Conservation (phyloP, 345 rosid species). For the Nasturtium officinale region DNA sequence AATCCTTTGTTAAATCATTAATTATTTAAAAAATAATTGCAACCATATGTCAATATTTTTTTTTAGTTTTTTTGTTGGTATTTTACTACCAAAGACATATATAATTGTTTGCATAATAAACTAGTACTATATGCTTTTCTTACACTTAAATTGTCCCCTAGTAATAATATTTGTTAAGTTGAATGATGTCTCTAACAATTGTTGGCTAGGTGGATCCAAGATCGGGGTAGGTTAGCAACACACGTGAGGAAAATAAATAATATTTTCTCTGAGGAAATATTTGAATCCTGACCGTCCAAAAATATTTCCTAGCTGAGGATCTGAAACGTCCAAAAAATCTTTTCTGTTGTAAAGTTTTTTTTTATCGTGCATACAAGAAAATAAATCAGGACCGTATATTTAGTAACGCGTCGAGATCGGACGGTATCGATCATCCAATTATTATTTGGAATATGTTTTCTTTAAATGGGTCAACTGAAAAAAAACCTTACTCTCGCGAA, state of each 20-base stretch:
- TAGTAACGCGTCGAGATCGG: conserved; percentile 23
- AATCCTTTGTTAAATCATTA: background rate
- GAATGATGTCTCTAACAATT: conserved; percentile 32
- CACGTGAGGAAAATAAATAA: conserved; percentile 31
- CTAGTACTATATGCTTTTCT: background rate
- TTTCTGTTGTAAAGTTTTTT: conserved; percentile 33
- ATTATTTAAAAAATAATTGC: no score
- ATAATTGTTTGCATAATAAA: background rate
- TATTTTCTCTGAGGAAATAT: background rate
- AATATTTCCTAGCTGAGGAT: conserved; percentile 17
- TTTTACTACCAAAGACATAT: no score
- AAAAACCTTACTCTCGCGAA: conserved; percentile 57
- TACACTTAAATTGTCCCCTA: background rate
- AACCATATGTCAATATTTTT: no score
- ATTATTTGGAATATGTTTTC: conserved; percentile 32
- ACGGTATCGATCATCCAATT: conserved; percentile 5
- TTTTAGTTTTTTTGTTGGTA: no score
- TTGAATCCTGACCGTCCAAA: conserved; percentile 29
- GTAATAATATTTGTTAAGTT: conserved; percentile 16
- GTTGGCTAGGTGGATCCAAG: conserved; percentile 13
- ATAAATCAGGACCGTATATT: conserved; percentile 19
- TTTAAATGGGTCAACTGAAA: conserved; percentile 35
- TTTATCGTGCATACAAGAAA: background rate
- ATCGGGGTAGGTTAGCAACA: conserved; percentile 34
- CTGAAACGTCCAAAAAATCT: conserved; percentile 31